Conservation (phyloP, 2,329 filamentous ascomycete species). For the Pyrenochaeta sp. region DNA sequence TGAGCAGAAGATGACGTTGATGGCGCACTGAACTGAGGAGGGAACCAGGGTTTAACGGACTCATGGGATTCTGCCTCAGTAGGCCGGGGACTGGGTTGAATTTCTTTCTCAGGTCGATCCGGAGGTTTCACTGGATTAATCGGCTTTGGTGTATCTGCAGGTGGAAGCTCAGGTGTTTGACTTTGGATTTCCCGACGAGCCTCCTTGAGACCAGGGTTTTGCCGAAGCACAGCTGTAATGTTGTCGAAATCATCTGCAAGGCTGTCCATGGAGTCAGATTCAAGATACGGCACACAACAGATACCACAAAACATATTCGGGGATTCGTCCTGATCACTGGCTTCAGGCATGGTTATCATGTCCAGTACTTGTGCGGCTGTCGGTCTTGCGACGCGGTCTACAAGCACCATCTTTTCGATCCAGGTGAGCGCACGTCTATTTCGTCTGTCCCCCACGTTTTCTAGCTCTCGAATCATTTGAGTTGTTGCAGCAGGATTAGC, state of each 20-base stretch:
- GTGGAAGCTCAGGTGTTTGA: not conserved
- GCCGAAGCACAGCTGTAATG: not conserved
- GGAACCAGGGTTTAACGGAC: too few species aligned
- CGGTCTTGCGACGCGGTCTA: slow-evolving; percentile 6
- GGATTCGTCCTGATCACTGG: not conserved
- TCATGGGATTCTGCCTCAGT: too few species aligned
- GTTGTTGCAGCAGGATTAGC: slow-evolving; percentile 4
- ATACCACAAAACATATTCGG: slow-evolving; percentile 13
- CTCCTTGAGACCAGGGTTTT: not conserved
- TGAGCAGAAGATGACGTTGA: too few species aligned
- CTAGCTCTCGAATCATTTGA: slow-evolving; percentile 6
- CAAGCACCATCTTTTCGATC: slow-evolving; percentile 10
- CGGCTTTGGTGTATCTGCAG: not conserved
- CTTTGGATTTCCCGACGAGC: not conserved
- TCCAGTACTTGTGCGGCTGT: slow-evolving; percentile 9
- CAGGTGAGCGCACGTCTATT: not conserved
- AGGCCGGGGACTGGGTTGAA: too few species aligned
- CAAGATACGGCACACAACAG: slow-evolving; percentile 14
- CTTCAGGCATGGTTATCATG: not conserved
- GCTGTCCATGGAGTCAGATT: slow-evolving; percentile 3
- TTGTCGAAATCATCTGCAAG: slow-evolving; percentile 3
- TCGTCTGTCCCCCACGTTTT: not conserved
- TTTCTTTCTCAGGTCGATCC: too few species aligned
- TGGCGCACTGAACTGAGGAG: too few species aligned
- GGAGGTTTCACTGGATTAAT: too few species aligned